Evolutionary conservation across 2,329 filamentous ascomycete genomes (phyloP), one percentile per base, ranked within the genome.

Genomic region (Arthrinium puccinioides): DNA sequence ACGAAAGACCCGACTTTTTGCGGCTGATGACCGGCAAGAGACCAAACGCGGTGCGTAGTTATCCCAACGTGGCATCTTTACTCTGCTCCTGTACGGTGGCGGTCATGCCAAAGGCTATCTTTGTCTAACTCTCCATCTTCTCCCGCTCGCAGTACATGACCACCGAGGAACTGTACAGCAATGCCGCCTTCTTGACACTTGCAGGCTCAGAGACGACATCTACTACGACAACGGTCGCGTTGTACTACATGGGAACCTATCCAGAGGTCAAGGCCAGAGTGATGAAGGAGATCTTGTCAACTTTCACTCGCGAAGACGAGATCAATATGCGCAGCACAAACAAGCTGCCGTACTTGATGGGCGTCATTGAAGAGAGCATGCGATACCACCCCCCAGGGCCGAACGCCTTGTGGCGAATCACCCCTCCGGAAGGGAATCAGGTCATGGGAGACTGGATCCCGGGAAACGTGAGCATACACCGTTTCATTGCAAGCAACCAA

Each of bases 151-250:
- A n/a, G n/a, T n/a, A n/a, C n/a, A n/a, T n/a, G n/a, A n/a, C n/a
- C n/a, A n/a, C n/a, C n/a, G n/a, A n/a, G n/a, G n/a, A n/a, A n/a
- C n/a, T n/a, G n/a, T n/a, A n/a, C n/a, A n/a, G n/a, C n/a, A n/a
- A n/a, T n/a, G n/a, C n/a, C n/a, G n/a, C 20, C 30, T 39, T 9
- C 34, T 34, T 6, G 21, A n/a, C n/a, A n/a, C n/a, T 36, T 10
- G 67, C 62, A 0, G 67, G 67, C 0, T 60, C 55, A 8, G 66
- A 71, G 39, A 71, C 67, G 0, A 70, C 65, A 1, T 65, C 66
- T 0, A 66, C 66, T 0, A 47, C 60, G 3, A 48, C 71, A 3
- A 48, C 55, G 0, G 66, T 66, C 2, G 49, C 54, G 0, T 64
- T 63, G 0, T 70, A 59, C 37, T 52, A 63, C 1, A 50, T 74